These are phyloP conservation scores for Fraxinus angustifolia DNA, from an alignment of 305 asterid species.

Conservation along the genomic window DNA sequence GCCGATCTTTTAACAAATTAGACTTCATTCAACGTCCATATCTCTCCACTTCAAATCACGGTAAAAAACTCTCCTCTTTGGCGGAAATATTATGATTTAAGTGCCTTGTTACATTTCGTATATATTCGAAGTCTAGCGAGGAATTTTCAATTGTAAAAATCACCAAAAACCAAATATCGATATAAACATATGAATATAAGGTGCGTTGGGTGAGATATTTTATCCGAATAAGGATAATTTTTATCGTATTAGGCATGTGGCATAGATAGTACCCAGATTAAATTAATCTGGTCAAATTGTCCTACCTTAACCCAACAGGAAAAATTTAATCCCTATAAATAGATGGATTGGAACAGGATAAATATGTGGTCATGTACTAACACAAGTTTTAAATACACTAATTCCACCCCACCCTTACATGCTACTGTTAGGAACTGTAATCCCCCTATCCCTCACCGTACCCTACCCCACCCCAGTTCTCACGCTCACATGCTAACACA, in stretches of 20 bases:
- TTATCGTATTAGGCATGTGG: not conserved
- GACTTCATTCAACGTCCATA: not conserved
- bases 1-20: not conserved
- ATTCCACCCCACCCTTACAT: not conserved
- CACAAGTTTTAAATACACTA: not conserved
- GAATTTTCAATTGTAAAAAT: not conserved
- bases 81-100: not conserved
- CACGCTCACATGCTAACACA: not conserved
- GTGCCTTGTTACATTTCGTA: not conserved
- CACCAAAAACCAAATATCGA: not conserved
- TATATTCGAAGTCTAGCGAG: not conserved
- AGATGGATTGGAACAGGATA: not conserved
- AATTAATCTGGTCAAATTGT: not conserved
- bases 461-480: not conserved
- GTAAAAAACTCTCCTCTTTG: not conserved
- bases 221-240: not conserved
- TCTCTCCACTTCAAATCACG: not conserved
- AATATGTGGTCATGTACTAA: not conserved
- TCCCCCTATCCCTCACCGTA: not conserved
- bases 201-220: not conserved
- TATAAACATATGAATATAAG: not conserved
- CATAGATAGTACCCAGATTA: not conserved
- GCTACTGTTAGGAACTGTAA: not conserved
- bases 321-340: not conserved
- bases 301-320: not conserved